These are phyloP conservation scores for Coniochaeta sp. DNA, from an alignment of 2,329 filamentous ascomycete species.

Conservation along the genomic window DNA sequence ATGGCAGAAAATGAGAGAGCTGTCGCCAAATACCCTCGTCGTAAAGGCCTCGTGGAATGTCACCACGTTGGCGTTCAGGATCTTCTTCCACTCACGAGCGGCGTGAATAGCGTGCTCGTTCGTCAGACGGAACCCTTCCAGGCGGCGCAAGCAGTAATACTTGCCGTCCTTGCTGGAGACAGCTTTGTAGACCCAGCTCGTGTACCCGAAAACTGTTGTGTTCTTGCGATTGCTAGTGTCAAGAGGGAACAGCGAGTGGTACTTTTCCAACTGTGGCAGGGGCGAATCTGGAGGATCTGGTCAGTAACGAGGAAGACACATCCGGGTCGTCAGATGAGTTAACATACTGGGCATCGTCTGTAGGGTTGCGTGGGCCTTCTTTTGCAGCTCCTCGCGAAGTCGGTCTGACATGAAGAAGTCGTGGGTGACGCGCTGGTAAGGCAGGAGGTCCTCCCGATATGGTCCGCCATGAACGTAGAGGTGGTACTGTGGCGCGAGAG, in stretches of 20 bases:
- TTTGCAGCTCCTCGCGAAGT: constrained; percentile 79
- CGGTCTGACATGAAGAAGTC: constrained; percentile 90
- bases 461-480: constrained; percentile 83
- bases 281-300: constrained; percentile 28
- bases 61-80: constrained; percentile 76
- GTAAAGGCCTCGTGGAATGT: constrained; percentile 90
- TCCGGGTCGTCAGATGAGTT: neutral
- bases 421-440: constrained; percentile 80
- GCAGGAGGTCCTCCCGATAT: constrained; percentile 71
- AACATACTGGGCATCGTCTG: constrained; percentile 73
- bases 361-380: constrained; percentile 76
- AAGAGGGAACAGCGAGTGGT: constrained; percentile 85
- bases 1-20: constrained; percentile 87
- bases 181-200: constrained; percentile 94
- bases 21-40: constrained; percentile 85
- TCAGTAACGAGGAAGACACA: too few species aligned
- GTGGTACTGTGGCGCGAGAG: constrained; percentile 74
- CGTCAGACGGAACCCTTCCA: constrained; percentile 68
- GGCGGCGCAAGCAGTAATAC: constrained; percentile 76
- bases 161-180: constrained; percentile 82
- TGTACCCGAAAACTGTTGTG: constrained; percentile 73
- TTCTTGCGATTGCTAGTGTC: constrained; percentile 77
- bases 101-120: constrained; percentile 84
- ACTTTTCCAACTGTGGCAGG: constrained; percentile 73
- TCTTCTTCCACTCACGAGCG: constrained; percentile 82